Percentiles rank a stretch among this genome's conserved stretches.
These are phyloP conservation scores for Alternaria brassicicola DNA, from an alignment of 2,329 filamentous ascomycete genomes.

Conservation along the genomic window DNA sequence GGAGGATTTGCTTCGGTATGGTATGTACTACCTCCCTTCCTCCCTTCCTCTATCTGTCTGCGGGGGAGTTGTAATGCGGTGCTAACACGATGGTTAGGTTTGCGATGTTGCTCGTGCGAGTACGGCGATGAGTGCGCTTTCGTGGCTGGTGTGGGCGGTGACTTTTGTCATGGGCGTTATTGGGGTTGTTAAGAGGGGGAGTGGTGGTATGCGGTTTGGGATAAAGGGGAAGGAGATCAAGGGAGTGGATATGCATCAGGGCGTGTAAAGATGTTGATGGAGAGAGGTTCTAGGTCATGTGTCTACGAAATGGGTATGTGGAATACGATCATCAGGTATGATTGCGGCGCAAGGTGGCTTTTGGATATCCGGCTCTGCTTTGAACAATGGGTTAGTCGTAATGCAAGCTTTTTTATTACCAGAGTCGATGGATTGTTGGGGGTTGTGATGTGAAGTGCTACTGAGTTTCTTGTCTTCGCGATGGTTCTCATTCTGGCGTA, in stretches of 20 bases:
- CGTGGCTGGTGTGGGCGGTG: slow-evolving; percentile 60
- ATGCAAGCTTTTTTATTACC: neutral
- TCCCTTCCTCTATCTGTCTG: too few relatives aligned
- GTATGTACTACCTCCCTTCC: slow-evolving; percentile 3
- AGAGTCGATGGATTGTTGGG: neutral
- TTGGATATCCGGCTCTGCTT: slow-evolving; percentile 7
- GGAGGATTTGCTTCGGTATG: slow-evolving; percentile 60
- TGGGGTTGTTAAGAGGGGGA: slow-evolving; percentile 43
- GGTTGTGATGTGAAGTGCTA: neutral
- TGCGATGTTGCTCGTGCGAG: slow-evolving; percentile 69
- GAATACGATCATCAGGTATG: slow-evolving; percentile 30
- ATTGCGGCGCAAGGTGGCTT: slow-evolving; percentile 13
- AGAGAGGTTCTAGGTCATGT: neutral
- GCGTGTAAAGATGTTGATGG: slow-evolving; percentile 35
- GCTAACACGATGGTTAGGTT: slow-evolving; percentile 29
- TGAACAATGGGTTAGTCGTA: neutral
- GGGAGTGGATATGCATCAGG: slow-evolving; percentile 51
- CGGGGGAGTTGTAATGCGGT: neutral
- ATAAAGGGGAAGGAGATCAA: slow-evolving; percentile 21
- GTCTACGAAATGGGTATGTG: too few relatives aligned
- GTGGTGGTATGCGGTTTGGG: slow-evolving; percentile 11
- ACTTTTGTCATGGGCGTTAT: slow-evolving; percentile 34
- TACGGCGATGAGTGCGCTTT: slow-evolving; percentile 69
- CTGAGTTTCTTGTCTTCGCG: neutral
- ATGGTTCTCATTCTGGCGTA: too few relatives aligned